Evolutionary conservation across 768 basidiomycete genomes (phyloP), one percentile per base, ranked within the genome.

Genomic region (Amanita fuliginea): DNA sequence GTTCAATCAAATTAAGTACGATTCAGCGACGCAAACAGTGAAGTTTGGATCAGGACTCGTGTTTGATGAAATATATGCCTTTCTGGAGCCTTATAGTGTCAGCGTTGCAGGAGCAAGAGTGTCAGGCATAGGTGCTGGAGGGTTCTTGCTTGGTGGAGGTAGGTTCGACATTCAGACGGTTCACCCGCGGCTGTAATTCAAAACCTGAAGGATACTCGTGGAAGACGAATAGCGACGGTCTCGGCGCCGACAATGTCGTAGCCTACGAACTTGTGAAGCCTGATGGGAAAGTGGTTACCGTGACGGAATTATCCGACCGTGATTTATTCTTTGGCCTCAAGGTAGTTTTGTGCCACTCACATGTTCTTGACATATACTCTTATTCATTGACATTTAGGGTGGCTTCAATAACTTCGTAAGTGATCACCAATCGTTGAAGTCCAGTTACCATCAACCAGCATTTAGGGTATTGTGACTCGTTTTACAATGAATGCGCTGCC

Each of bases 261-360:
- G 70, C 70, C 0, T 80, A 64, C 54, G 77, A 82, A 52, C 64
- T 84, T 1, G 80, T 81, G 0, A 64, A 75, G 44, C 80, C 83
- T 0, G 70, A 72, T 53, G 80, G 81, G 8, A 66, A 63, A 0
- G 61, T 77, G 1, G 57, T 61, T 0, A 62, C 56, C 4, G 67
- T 72, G 1, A 70, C 66, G 3, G 47, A 63, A 28, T 37, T 51
- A 4, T 63, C 65, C 0, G 61, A 72, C 39, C 49, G 68, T 0
- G 60, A 66, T 19, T 58, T 76, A 1, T 75, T 74, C 57, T 71
- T 67, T 45, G 74, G 63, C 0, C 50, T 73, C 16, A 70, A 69
- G 60, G 70, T 68, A 34, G 26, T 24, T 18, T 11, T 1, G 40
- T 0, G 19, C 11, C 24, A 2, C 16, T 21, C 4, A n/a, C n/a